Evolutionary conservation across 2,329 filamentous ascomycete species (phyloP), one percentile per base, ranked within the genome.

Genomic region (Neofusicoccum ribis): DNA sequence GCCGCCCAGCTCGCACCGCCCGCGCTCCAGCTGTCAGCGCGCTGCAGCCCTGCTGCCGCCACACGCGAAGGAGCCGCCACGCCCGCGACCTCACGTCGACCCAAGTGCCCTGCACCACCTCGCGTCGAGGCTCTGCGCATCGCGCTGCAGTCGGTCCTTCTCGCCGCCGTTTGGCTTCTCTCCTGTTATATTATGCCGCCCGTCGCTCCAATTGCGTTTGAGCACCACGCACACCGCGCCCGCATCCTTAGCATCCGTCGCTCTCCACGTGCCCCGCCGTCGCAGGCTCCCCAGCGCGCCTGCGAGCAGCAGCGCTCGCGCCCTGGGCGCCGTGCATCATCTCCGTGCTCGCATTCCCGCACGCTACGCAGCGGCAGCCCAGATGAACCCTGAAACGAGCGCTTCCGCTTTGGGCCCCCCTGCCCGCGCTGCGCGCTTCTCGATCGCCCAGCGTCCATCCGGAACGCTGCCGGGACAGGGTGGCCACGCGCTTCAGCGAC

Each of bases 91-190:
- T 23, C 58, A 23, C 20, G 58, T n/a, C 37, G 20, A 41, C 34
- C 37, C 27, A 7, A 15, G n/a, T 12, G 20, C 41, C 11, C n/a
- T 31, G 41, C n/a, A 12, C 58, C 31, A 37, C 61, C 61, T 64
- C 61, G 61, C 61, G 27, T 64, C 61, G 61, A 64, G 61, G 61
- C 61, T 64, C 61, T 54, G 49, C 61, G 31, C 39, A 31, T 5
- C 44, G 20, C n/a, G 27, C 44, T 17, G 31, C n/a, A 59, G 14
- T 60, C 56, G 56, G 56, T 60, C 56, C 56, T 46, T 60, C 43
- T 60, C 41, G 3, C 6, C 2, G 27, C 34, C 51, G 23, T 54
- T 54, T 39, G 37, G 52, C 52, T 43, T 43, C 50, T 52, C 27
- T 47, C 27, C 41, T 37, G 41, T 36, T 58, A n/a, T 58, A 58